Evolutionary conservation across 2,329 filamentous ascomycete species (phyloP).

Genomic region (Herpotrichia juniperi): DNA sequence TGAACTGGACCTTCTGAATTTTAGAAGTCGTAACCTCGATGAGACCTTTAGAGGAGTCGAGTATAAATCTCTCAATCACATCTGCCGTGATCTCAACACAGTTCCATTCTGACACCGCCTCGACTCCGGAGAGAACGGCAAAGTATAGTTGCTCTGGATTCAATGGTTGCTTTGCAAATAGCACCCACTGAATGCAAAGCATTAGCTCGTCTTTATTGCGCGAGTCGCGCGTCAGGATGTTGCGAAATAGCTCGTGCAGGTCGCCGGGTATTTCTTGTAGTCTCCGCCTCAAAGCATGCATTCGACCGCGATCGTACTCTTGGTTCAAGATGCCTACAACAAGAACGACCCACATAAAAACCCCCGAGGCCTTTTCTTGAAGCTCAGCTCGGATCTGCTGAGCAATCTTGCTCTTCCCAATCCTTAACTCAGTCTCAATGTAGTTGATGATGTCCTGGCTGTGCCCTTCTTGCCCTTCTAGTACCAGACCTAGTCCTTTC

Average conservation of each 20-base stretch:
- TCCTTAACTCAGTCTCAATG: slow-evolving; percentile 24
- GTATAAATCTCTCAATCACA: slow-evolving; percentile 20
- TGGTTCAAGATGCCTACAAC: too few relatives aligned
- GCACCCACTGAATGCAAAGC: slow-evolving; percentile 18
- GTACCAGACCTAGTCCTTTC: slow-evolving; percentile 30
- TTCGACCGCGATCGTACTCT: too few relatives aligned
- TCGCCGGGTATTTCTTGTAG: too few relatives aligned
- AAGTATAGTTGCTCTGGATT: slow-evolving; percentile 22
- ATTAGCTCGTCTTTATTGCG: slow-evolving; percentile 11
- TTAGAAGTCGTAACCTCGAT: slow-evolving; percentile 20
- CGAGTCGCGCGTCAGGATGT: slow-evolving; percentile 51
- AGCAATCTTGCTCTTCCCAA: slow-evolving; percentile 20
- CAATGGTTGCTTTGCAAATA: slow-evolving; percentile 19
- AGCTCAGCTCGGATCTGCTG: slow-evolving; percentile 38
- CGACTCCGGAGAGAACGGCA: slow-evolving; percentile 16
- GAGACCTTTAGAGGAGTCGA: slow-evolving; percentile 32
- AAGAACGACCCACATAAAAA: too few relatives aligned
- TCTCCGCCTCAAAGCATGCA: too few relatives aligned
- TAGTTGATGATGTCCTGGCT: slow-evolving; percentile 43
- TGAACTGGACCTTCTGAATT: slow-evolving; percentile 38
- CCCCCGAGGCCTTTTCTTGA: slow-evolving; percentile 46
- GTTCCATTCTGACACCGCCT: slow-evolving; percentile 17
- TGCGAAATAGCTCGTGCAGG: slow-evolving; percentile 57
- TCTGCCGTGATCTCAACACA: slow-evolving; percentile 17
- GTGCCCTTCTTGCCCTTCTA: slow-evolving; percentile 48